Base-by-base conservation (phyloP, 768 basidiomycete genomes). In the Pisolithus tinctorius region DNA sequence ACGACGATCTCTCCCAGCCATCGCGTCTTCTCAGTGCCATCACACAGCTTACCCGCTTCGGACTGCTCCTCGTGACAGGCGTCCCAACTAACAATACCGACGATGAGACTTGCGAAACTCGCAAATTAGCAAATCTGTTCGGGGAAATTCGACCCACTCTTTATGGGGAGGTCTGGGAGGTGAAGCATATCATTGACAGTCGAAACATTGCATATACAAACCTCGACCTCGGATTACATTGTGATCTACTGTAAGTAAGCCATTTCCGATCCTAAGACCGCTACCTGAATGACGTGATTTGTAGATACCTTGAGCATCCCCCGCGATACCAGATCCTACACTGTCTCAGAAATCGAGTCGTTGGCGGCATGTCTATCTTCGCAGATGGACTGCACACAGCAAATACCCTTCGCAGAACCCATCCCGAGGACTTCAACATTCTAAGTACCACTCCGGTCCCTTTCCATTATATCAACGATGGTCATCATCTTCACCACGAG, bases 191-290 rank as follows among this genome's bases (percentile, higher is more conserved):
- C 38, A 71, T 67, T 39, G 75, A 89, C 50, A 88, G 88, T 60
- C 79, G 75, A 57, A 99, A 99, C 65, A 92, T 99, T 50, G 95
- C 95, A 4, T 97, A 96, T 65, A 99, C 95, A 11, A 84, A 93
- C 64, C 74, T 96, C 25, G 78, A 89, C 58, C 74, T 99, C 8
- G 94, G 86, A 0, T 63, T 94, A 20, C 94, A 97, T 61, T 90
- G 91, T 87, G 95, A 98, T 70, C 72, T 98, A 0, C 69, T 88
- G 92, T 94, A 62, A 56, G 91, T 76, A 11, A 34, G 23, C n/a
- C n/a, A 11, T 4, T 37, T 34, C 40, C 13, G 26, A 9, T 13
- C 8, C 25, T 34, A 17, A 47, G 23, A 4, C 26, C 4, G 10
- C 38, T 4, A 20, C 3, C 30, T 3, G 26, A 51, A 51, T 41